Evolutionary conservation across 139 green algal genomes (phyloP).

Genomic region (Chlamydomonas eustigma): DNA sequence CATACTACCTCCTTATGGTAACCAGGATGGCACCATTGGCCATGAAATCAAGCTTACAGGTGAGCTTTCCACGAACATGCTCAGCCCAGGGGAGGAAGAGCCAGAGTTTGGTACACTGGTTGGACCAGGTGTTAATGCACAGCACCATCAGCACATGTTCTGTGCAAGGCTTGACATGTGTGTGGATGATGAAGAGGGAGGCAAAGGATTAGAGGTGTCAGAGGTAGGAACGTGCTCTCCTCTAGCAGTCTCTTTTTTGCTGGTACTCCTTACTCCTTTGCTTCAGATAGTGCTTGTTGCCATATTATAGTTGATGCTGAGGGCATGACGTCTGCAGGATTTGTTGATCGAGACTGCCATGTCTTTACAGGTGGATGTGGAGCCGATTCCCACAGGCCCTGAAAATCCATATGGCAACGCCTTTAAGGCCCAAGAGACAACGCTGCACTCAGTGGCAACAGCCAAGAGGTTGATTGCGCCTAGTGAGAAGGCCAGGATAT

Average conservation of each 20-base stretch:
- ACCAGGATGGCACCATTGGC: slow-evolving; percentile 38
- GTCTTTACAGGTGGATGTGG: slow-evolving; percentile 60
- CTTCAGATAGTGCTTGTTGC: too few species aligned
- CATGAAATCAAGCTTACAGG: slow-evolving; percentile 64
- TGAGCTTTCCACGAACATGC: slow-evolving; percentile 63
- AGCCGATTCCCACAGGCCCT: slow-evolving; percentile 30
- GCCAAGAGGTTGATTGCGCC: slow-evolving; percentile 42
- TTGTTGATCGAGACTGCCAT: too few species aligned
- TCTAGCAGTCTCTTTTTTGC: too few species aligned
- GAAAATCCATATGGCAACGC: slow-evolving; percentile 59
- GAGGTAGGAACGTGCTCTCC: too few species aligned
- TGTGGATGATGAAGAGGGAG: slow-evolving; percentile 50
- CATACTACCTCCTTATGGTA: background rate
- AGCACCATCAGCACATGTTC: slow-evolving; percentile 77
- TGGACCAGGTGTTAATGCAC: slow-evolving; percentile 60
- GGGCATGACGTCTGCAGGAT: too few species aligned
- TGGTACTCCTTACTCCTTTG: too few species aligned
- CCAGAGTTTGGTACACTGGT: slow-evolving; percentile 56
- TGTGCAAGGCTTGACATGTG: slow-evolving; percentile 62
- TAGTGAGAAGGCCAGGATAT: slow-evolving; percentile 41
- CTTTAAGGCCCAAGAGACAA: slow-evolving; percentile 41
- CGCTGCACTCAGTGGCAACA: slow-evolving; percentile 38
- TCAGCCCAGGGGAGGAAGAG: slow-evolving; percentile 38
- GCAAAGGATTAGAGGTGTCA: slow-evolving; percentile 33
- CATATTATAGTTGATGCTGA: too few species aligned